Conservation (phyloP, 768 basidiomycete genomes). For the Termitomyces sp. region DNA sequence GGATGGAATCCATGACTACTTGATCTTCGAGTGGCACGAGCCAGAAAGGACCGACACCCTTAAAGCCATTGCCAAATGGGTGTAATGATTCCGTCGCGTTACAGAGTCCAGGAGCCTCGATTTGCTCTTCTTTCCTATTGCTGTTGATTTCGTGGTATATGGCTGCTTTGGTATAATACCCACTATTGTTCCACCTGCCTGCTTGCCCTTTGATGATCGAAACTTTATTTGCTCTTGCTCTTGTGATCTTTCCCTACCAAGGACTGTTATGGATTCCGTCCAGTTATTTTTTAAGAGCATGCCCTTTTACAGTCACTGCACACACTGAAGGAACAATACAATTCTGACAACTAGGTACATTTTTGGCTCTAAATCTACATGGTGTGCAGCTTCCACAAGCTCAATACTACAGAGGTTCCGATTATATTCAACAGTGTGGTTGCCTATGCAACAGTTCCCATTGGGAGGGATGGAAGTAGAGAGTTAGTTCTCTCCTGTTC, state of each 20-base stretch:
- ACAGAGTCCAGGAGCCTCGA: not conserved
- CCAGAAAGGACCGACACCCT: slow-evolving; percentile 47
- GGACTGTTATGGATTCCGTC: not conserved
- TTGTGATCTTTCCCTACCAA: not conserved
- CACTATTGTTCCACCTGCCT: not conserved
- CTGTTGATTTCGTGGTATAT: not conserved
- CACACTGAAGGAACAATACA: not conserved
- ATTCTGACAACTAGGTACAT: not conserved
- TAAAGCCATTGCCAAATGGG: slow-evolving; percentile 46
- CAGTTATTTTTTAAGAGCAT: not conserved
- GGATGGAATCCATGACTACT: slow-evolving; percentile 54
- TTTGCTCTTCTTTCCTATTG: not conserved
- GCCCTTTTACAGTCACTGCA: not conserved
- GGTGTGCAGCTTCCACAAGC: not conserved
- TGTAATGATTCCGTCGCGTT: slow-evolving; percentile 10
- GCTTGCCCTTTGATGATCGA: not conserved
- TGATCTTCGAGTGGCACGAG: slow-evolving; percentile 47
- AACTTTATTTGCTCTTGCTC: not conserved
- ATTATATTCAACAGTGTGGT: no score
- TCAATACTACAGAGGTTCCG: not conserved
- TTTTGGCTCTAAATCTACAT: not conserved
- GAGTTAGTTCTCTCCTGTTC: not conserved
- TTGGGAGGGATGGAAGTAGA: not conserved
- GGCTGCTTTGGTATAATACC: not conserved
- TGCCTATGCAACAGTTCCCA: no score